These are phyloP conservation scores for Rauvolfia tetraphylla DNA, from an alignment of 257 asterid species.

Conservation along the genomic window DNA sequence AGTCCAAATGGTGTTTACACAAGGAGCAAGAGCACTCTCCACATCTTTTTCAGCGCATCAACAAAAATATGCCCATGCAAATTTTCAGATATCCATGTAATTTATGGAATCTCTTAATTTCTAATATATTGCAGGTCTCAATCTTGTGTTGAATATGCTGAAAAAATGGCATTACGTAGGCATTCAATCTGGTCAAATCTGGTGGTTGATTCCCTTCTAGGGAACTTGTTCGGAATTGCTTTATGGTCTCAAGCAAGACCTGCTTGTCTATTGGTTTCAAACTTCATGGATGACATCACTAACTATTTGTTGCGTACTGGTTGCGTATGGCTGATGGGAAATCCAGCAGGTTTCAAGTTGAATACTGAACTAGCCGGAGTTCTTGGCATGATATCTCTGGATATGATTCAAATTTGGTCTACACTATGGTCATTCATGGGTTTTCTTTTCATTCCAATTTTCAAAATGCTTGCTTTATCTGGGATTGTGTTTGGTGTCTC, in stretches of 20 bases:
- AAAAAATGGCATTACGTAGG: slow-evolving; percentile 57
- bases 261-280: slow-evolving; percentile 47
- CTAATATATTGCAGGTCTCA: slow-evolving; percentile 48
- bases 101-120: slow-evolving; percentile 15
- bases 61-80: neutral
- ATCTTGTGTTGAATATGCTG: slow-evolving; percentile 77
- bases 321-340: slow-evolving; percentile 98
- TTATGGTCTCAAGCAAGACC: slow-evolving; percentile 60
- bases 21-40: no score
- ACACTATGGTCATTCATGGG: slow-evolving; percentile 71
- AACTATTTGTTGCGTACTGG: slow-evolving; percentile 76
- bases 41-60: neutral
- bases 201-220: slow-evolving; percentile 69
- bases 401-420: slow-evolving; percentile 88
- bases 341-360: slow-evolving; percentile 98
- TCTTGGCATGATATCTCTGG: slow-evolving; percentile 85
- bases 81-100: neutral
- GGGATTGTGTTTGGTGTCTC: slow-evolving; percentile 81
- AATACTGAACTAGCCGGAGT: slow-evolving; percentile 93
- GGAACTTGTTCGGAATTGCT: slow-evolving; percentile 63
- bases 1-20: neutral
- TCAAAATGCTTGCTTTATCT: slow-evolving; percentile 59
- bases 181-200: slow-evolving; percentile 81
- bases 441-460: slow-evolving; percentile 46
- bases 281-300: slow-evolving; percentile 56